Conservation (phyloP, 1,139 yeast species). For the Lodderomyces jiufengensis region DNA sequence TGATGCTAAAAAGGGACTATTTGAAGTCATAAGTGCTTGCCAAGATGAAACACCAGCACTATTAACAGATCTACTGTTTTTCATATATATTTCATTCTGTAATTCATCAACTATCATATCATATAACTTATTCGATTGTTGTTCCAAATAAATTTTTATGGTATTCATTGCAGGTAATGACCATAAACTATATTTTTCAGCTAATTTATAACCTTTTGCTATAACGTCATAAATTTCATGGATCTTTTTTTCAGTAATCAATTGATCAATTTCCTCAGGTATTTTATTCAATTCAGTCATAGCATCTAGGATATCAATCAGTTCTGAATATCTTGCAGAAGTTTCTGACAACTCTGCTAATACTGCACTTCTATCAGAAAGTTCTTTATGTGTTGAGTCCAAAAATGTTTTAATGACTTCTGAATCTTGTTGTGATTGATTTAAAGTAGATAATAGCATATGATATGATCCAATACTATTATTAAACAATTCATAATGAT, state of each 20-base stretch:
- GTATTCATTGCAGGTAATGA: constrained; percentile 57
- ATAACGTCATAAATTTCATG: constrained; percentile 65
- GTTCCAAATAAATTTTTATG: constrained; percentile 53
- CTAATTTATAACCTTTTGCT: constrained; percentile 50
- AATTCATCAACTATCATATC: constrained; percentile 76
- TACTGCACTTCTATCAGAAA: constrained; percentile 52
- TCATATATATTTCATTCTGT: constrained; percentile 67
- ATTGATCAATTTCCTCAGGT: constrained; percentile 63
- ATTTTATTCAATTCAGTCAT: constrained; percentile 58
- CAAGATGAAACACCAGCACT: constrained; percentile 17
- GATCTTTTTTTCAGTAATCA: constrained; percentile 65
- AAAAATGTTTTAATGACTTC: constrained; percentile 50
- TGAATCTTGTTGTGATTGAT: constrained; percentile 56
- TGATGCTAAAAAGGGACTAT: constrained; percentile 32
- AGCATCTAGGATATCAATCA: constrained; percentile 69
- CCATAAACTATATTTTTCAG: constrained; percentile 61
- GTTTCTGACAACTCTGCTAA: constrained; percentile 64
- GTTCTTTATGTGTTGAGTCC: constrained; percentile 46
- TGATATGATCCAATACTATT: constrained; percentile 78
- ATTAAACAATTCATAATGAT: constrained; percentile 82
- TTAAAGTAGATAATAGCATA: constrained; percentile 51
- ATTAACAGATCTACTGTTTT: constrained; percentile 19
- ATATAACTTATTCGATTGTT: constrained; percentile 64
- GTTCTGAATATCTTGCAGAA: constrained; percentile 59
- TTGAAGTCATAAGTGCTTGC: constrained; percentile 27